phyloP scores from a whole-genome alignment of 441 rosid species.

The Dalechampia spathulata region DNA sequence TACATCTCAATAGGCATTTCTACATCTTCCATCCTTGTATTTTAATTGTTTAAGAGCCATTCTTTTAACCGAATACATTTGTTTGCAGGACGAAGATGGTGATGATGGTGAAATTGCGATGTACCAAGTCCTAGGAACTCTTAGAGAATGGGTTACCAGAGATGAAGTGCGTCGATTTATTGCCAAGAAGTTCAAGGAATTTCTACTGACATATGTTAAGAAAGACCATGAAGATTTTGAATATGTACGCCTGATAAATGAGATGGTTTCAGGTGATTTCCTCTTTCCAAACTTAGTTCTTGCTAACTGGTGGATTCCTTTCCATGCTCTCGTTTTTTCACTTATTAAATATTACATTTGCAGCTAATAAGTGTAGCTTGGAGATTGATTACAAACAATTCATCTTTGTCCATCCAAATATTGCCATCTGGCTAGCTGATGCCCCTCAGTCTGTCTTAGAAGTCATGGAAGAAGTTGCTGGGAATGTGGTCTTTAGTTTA shows the following conservation, averaged over 20 bases:
- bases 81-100: conserved; percentile 67
- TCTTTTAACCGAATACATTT: no score
- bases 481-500: conserved; percentile 70
- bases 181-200: conserved; percentile 82
- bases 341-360: conserved; percentile 19
- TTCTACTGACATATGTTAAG: conserved; percentile 73
- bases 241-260: conserved; percentile 77
- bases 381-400: conserved; percentile 92
- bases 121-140: conserved; percentile 86
- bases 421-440: conserved; percentile 98
- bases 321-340: background rate
- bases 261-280: conserved; percentile 79
- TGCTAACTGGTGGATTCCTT: background rate
- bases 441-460: conserved; percentile 97
- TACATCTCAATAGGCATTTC: conserved; percentile 50
- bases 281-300: background rate
- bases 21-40: conserved; percentile 5
- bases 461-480: conserved; percentile 92
- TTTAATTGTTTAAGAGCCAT: no score
- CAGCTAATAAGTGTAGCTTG: conserved; percentile 91
- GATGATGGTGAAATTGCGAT: conserved; percentile 85
- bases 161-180: conserved; percentile 95
- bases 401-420: conserved; percentile 85
- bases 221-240: conserved; percentile 60
- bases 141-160: conserved; percentile 97